Evolutionary conservation across 2,329 filamentous ascomycete genomes (phyloP).

Genomic region (Sporothrix pallida): DNA sequence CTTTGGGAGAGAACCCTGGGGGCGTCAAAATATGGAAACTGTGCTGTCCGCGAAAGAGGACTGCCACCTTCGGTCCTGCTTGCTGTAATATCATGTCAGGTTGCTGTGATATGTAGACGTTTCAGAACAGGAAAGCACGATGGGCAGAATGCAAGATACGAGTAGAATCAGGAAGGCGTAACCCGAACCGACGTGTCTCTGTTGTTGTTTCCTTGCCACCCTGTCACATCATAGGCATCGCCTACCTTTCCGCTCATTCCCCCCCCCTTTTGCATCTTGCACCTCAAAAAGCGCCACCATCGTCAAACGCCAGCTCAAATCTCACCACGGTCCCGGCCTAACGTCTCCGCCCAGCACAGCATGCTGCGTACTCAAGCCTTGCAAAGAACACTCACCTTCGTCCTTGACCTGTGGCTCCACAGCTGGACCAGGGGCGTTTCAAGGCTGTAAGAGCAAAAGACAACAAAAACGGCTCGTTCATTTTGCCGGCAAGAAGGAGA

Average conservation of each 20-base stretch:
- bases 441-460: background rate
- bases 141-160: constrained; percentile 13
- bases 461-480: constrained; percentile 1
- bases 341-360: background rate
- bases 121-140: background rate
- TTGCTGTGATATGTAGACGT: background rate
- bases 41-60: background rate
- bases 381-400: background rate
- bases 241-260: background rate
- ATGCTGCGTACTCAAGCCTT: background rate
- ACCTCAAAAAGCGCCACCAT: constrained; percentile 10
- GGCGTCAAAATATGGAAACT: background rate
- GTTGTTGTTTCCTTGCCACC: constrained; percentile 3
- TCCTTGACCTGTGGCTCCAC: background rate
- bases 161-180: background rate
- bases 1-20: too few species aligned
- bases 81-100: background rate
- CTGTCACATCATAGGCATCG: background rate
- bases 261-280: background rate
- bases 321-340: constrained; percentile 8
- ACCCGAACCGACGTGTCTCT: background rate
- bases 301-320: constrained; percentile 13
- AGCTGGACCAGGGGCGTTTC: background rate
- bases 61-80: background rate
- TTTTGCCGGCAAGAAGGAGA: background rate